These are phyloP conservation scores for Spergularia marina DNA, from an alignment of 148 eudicot species.

Conservation along the genomic window DNA sequence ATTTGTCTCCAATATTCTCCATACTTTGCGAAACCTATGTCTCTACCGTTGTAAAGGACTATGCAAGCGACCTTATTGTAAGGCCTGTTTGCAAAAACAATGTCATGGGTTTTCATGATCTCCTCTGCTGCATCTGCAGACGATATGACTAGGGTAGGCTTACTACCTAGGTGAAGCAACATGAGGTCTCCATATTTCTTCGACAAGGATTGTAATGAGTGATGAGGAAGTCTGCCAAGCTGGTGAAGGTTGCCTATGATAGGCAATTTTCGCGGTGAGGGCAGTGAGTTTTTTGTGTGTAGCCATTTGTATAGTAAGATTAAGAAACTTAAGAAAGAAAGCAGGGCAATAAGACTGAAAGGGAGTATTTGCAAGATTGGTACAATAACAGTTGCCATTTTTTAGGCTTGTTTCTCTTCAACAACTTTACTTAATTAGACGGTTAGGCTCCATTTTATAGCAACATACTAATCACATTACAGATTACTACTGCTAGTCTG, in stretches of 20 bases:
- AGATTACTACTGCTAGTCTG: no score
- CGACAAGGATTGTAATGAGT: conserved; percentile 30
- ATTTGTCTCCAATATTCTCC: conserved; percentile 42
- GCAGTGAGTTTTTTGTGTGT: conserved; percentile 1
- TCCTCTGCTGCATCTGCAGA: conserved; percentile 33
- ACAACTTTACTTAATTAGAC: no score
- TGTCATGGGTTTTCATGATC: conserved; percentile 44
- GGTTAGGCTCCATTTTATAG: no score
- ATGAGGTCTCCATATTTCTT: conserved; percentile 33
- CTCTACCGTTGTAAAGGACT: conserved; percentile 27
- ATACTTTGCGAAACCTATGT: conserved; percentile 28
- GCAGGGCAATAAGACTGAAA: not conserved
- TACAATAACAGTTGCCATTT: not conserved
- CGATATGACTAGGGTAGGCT: conserved; percentile 33
- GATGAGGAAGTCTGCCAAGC: conserved; percentile 30
- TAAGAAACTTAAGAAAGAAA: not conserved
- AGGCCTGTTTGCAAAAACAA: conserved; percentile 30
- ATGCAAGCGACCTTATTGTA: not conserved
- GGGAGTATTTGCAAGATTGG: not conserved
- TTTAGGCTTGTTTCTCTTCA: no score
- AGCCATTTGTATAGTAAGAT: conserved; percentile 19
- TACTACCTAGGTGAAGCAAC: conserved; percentile 37
- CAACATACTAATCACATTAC: no score
- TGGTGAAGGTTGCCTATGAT: conserved; percentile 48
- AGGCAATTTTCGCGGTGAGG: conserved; percentile 41